Evolutionary conservation across 768 basidiomycete genomes (phyloP).

Genomic region (Hemileccinum impolitum): DNA sequence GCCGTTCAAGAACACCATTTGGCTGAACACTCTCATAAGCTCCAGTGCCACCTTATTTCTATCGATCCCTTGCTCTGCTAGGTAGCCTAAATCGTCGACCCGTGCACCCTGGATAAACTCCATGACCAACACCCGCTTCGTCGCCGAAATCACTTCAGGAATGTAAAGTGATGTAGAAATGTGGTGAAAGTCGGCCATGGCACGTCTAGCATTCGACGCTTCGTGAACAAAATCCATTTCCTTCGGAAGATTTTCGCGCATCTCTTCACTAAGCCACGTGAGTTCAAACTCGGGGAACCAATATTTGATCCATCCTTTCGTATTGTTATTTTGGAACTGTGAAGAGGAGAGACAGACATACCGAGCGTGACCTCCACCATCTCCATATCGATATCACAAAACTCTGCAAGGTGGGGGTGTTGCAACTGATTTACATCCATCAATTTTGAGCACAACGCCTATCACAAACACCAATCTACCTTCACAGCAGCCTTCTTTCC

Average conservation of each 20-base stretch:
- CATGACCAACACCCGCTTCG: slow-evolving; percentile 88
- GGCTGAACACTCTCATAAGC: slow-evolving; percentile 84
- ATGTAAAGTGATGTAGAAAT: slow-evolving; percentile 83
- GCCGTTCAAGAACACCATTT: slow-evolving; percentile 95
- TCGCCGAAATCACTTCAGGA: slow-evolving; percentile 74
- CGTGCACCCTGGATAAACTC: slow-evolving; percentile 89
- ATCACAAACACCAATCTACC: slow-evolving; percentile 36
- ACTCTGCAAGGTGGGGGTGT: slow-evolving; percentile 92
- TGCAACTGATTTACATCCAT: slow-evolving; percentile 51
- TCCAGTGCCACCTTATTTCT: slow-evolving; percentile 92
- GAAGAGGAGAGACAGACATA: slow-evolving; percentile 24
- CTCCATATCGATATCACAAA: slow-evolving; percentile 86
- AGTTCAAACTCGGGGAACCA: slow-evolving; percentile 97
- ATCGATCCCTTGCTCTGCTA: slow-evolving; percentile 81
- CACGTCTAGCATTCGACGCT: slow-evolving; percentile 77
- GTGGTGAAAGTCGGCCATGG: slow-evolving; percentile 64
- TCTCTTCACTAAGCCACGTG: slow-evolving; percentile 91
- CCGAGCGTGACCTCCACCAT: slow-evolving; percentile 76
- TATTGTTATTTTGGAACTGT: not conserved
- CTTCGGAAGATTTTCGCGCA: slow-evolving; percentile 86
- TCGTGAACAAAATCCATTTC: slow-evolving; percentile 96
- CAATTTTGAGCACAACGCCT: not conserved
- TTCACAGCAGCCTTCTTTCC: slow-evolving; percentile 85
- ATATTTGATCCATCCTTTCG: slow-evolving; percentile 75
- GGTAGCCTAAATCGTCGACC: slow-evolving; percentile 83